Percentiles rank a stretch among this genome's conserved stretches.
These are phyloP conservation scores for Torrubiella hemipterigena DNA, from an alignment of 2,329 filamentous ascomycete genomes.

Conservation along the genomic window DNA sequence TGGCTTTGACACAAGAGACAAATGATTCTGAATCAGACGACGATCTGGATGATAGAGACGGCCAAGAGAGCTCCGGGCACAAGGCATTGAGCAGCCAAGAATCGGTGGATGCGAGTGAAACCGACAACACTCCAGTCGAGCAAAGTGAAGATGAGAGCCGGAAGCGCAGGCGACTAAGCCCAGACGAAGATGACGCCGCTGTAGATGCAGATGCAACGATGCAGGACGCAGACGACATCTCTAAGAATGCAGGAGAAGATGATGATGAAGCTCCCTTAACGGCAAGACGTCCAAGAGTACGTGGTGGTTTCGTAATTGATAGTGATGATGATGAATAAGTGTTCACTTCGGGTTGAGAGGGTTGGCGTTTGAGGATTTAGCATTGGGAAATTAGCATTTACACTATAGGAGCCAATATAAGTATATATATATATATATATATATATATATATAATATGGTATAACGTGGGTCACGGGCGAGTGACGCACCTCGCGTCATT, in stretches of 20 bases:
- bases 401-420: neutral
- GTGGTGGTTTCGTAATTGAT: conserved; percentile 44
- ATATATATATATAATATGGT: neutral
- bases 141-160: conserved; percentile 20
- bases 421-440: neutral
- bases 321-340: conserved; percentile 43
- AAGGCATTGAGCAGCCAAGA: conserved; percentile 13
- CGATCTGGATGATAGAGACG: conserved; percentile 11
- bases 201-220: too few relatives aligned
- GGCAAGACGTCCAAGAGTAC: conserved; percentile 29
- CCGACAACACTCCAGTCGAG: conserved; percentile 16
- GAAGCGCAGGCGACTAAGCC: conserved; percentile 24
- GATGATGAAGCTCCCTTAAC: conserved; percentile 23
- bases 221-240: conserved; percentile 14
- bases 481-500: neutral
- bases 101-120: conserved; percentile 11
- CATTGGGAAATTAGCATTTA: neutral
- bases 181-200: conserved; percentile 15
- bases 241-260: conserved; percentile 24
- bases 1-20: conserved; percentile 12
- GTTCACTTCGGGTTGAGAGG: neutral
- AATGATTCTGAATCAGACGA: conserved; percentile 15
- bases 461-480: neutral
- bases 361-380: neutral
- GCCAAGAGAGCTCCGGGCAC: conserved; percentile 10